Evolutionary conservation across 306 rosid genomes (phyloP).

Genomic region (Crotalaria pallida): DNA sequence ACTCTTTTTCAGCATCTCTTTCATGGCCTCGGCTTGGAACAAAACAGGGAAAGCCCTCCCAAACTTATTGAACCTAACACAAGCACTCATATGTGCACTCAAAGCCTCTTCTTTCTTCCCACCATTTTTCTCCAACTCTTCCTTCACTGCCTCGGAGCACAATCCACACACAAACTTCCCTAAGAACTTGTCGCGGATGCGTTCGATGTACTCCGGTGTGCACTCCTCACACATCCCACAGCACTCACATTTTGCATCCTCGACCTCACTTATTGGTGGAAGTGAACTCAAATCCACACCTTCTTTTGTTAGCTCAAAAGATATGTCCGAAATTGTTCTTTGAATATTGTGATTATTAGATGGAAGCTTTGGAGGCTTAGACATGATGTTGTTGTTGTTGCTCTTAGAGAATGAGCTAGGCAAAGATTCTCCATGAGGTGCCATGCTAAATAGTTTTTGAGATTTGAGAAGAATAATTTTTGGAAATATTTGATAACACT

Average conservation of each 20-base stretch:
- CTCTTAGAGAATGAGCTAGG: slow-evolving; percentile 20
- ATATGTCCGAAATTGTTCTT: slow-evolving; percentile 77
- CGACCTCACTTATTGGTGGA: slow-evolving; percentile 61
- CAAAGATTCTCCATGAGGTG: slow-evolving; percentile 64
- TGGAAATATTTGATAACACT: background rate
- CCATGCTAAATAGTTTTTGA: slow-evolving; percentile 32
- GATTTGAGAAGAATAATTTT: background rate
- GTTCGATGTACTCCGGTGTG: slow-evolving; percentile 71
- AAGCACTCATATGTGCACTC: slow-evolving; percentile 67
- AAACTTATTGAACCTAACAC: slow-evolving; percentile 75
- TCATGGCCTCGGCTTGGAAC: slow-evolving; percentile 90
- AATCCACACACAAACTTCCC: slow-evolving; percentile 91
- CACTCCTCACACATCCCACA: slow-evolving; percentile 95
- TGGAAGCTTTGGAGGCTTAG: slow-evolving; percentile 48
- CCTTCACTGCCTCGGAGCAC: slow-evolving; percentile 91
- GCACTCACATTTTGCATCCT: slow-evolving; percentile 85
- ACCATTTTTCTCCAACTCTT: slow-evolving; percentile 70
- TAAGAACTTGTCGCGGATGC: slow-evolving; percentile 49
- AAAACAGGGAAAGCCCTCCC: slow-evolving; percentile 85
- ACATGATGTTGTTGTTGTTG: slow-evolving; percentile 34
- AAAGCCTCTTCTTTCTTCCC: slow-evolving; percentile 72
- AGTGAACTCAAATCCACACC: slow-evolving; percentile 30
- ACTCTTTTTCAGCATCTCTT: slow-evolving; percentile 83
- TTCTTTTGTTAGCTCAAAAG: slow-evolving; percentile 55
- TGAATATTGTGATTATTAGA: slow-evolving; percentile 40